Evolutionary conservation across 2,329 filamentous ascomycete species (phyloP).

Genomic region (Botrytis cinerea): DNA sequence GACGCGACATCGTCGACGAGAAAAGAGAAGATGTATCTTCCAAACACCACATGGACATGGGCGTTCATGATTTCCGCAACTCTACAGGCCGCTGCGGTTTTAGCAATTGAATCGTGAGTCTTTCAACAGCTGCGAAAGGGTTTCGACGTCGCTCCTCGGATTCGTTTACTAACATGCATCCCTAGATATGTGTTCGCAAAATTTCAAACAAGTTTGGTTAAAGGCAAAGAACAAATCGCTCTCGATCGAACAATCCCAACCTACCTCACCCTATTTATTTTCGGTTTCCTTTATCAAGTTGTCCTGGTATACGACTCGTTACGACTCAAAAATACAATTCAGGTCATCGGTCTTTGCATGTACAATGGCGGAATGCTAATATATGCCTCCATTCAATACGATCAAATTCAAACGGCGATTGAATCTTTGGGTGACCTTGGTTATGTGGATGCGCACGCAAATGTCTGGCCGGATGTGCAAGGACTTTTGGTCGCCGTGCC

Average conservation of each 20-base stretch:
- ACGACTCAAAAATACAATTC: conserved; percentile 95
- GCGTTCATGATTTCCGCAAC: conserved; percentile 74
- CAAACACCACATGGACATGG: conserved; percentile 86
- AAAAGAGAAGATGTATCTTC: conserved; percentile 61
- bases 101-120: conserved; percentile 86
- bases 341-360: conserved; percentile 90
- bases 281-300: conserved; percentile 91
- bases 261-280: conserved; percentile 94
- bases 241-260: conserved; percentile 80
- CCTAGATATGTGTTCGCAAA: conserved; percentile 79
- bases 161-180: conserved; percentile 22
- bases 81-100: conserved; percentile 75
- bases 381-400: conserved; percentile 89
- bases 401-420: conserved; percentile 82
- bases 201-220: conserved; percentile 67
- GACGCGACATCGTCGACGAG: conserved; percentile 24
- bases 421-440: conserved; percentile 53
- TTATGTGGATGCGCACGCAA: conserved; percentile 37
- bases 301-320: conserved; percentile 91
- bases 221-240: conserved; percentile 53
- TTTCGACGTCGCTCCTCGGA: conserved; percentile 19
- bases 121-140: not conserved
- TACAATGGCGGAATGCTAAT: conserved; percentile 91
- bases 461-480: conserved; percentile 69
- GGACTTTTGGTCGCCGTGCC: conserved; percentile 85